These are phyloP conservation scores for Ensete ventricosum DNA, from an alignment of 176 grass and related monocot genomes.

Conservation along the genomic window DNA sequence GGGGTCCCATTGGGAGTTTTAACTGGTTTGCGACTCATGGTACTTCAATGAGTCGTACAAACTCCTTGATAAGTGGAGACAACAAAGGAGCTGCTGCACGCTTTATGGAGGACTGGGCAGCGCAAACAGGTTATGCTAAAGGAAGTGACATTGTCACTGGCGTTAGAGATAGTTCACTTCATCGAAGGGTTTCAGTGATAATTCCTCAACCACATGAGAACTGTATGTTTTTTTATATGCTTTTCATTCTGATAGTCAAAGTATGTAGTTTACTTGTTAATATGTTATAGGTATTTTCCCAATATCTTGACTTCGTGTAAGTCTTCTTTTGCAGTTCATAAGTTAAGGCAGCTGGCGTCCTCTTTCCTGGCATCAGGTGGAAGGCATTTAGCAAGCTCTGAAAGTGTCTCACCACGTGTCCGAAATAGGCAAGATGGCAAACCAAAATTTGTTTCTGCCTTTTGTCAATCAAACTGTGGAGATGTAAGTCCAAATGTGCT, in stretches of 20 bases:
- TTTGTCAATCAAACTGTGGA: slow-evolving; percentile 97
- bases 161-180: slow-evolving; percentile 28
- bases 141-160: slow-evolving; percentile 19
- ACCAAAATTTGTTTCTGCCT: slow-evolving; percentile 85
- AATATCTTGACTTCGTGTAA: slow-evolving; percentile 8
- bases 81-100: slow-evolving; percentile 95
- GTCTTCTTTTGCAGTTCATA: slow-evolving; percentile 46
- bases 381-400: slow-evolving; percentile 39
- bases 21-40: slow-evolving; percentile 99
- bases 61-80: slow-evolving; percentile 93
- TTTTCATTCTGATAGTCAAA: neutral
- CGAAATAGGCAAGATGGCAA: slow-evolving; percentile 41
- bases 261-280: neutral
- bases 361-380: slow-evolving; percentile 80
- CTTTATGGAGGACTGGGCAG: slow-evolving; percentile 95
- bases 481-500: slow-evolving; percentile 98
- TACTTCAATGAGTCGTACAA: slow-evolving; percentile 97
- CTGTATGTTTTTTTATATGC: slow-evolving; percentile 35
- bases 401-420: slow-evolving; percentile 45
- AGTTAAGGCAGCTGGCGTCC: slow-evolving; percentile 69
- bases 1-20: slow-evolving; percentile 82
- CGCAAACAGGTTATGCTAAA: slow-evolving; percentile 53
- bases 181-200: slow-evolving; percentile 68
- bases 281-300: neutral
- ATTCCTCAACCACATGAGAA: slow-evolving; percentile 84